These are phyloP conservation scores for Boechera retrofracta DNA, from an alignment of 345 rosid genomes.

Conservation along the genomic window DNA sequence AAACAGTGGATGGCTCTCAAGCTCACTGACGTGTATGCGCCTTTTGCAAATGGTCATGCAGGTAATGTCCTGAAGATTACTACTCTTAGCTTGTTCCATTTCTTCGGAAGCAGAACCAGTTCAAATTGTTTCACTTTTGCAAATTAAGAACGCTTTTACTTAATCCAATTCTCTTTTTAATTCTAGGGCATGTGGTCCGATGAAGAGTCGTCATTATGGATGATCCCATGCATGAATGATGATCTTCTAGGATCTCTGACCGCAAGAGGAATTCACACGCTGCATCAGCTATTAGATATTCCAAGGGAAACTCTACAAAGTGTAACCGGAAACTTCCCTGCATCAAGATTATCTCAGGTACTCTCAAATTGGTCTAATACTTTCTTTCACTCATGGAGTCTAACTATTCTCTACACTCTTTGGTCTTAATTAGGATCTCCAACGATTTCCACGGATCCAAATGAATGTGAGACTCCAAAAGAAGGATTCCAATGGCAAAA, in stretches of 20 bases:
- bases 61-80: constrained; percentile 53
- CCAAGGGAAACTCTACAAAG: constrained; percentile 63
- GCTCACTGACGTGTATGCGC: constrained; percentile 93
- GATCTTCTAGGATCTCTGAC: constrained; percentile 59
- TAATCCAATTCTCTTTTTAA: neutral
- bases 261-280: constrained; percentile 59
- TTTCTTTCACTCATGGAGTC: constrained; percentile 4
- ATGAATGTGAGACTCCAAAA: constrained; percentile 68
- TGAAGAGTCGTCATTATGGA: constrained; percentile 74
- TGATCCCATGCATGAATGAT: constrained; percentile 87
- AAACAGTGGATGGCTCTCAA: constrained; percentile 96
- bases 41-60: constrained; percentile 99
- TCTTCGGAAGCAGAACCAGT: neutral
- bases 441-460: constrained; percentile 68
- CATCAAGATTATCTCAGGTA: constrained; percentile 74
- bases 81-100: constrained; percentile 13
- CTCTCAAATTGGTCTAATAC: neutral
- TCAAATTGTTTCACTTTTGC: neutral
- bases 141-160: constrained; percentile 12
- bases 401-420: constrained; percentile 10
- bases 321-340: constrained; percentile 60
- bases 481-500: constrained; percentile 51
- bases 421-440: constrained; percentile 68
- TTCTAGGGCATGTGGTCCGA: constrained; percentile 90
- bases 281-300: constrained; percentile 76